Evolutionary conservation across 148 eudicot species (phyloP).

Genomic region (Silene uniflora): DNA sequence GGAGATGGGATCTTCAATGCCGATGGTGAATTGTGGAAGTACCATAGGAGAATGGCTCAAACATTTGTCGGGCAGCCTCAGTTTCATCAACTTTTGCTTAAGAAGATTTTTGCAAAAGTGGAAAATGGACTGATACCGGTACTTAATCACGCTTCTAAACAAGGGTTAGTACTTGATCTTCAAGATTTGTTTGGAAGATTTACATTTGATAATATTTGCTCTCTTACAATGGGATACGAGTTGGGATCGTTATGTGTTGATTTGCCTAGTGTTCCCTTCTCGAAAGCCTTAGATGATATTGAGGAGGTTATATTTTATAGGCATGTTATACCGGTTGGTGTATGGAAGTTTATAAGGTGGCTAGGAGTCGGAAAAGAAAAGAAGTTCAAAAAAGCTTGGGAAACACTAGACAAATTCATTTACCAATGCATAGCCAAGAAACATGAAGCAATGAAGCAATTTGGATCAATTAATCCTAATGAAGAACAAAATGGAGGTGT

Average conservation of each 20-base stretch:
- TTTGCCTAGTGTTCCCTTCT: constrained; percentile 33
- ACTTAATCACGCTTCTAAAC: constrained; percentile 31
- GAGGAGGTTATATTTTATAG: constrained; percentile 41
- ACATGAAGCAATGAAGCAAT: background rate
- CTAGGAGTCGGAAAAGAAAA: constrained; percentile 42
- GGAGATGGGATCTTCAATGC: constrained; percentile 59
- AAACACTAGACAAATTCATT: constrained; percentile 37
- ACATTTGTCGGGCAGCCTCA: constrained; percentile 27
- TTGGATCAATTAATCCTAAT: too few relatives aligned
- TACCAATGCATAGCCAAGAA: constrained; percentile 28
- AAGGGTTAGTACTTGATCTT: constrained; percentile 37
- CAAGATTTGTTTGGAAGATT: constrained; percentile 58
- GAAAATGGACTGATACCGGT: constrained; percentile 36
- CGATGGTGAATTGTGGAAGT: constrained; percentile 38
- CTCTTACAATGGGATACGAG: constrained; percentile 43
- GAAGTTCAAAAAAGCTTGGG: constrained; percentile 34
- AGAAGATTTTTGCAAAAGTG: constrained; percentile 31
- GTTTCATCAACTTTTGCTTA: constrained; percentile 33
- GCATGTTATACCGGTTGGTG: constrained; percentile 35
- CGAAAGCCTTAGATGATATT: constrained; percentile 49
- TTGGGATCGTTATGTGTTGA: constrained; percentile 38
- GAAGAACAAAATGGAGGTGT: constrained; percentile 11
- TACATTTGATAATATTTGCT: constrained; percentile 53
- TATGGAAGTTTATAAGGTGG: constrained; percentile 59
- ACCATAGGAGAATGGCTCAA: constrained; percentile 37